These are phyloP conservation scores for Nemania sp. DNA, from an alignment of 2,329 filamentous ascomycete genomes.

Conservation along the genomic window DNA sequence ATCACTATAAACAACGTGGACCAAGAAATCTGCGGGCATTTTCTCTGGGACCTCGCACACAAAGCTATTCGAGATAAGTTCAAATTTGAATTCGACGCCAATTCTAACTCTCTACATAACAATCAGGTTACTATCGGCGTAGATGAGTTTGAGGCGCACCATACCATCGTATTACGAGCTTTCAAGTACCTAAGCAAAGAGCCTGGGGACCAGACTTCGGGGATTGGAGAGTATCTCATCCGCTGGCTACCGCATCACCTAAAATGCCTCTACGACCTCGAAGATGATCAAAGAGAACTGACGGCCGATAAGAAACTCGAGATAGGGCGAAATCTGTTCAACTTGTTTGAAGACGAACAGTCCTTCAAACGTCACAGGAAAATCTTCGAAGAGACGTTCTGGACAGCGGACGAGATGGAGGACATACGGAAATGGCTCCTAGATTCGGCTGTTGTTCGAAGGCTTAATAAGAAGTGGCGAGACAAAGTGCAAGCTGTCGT, in stretches of 20 bases:
- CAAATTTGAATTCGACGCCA: conserved; percentile 37
- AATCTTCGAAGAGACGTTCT: conserved; percentile 30
- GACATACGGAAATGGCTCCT: conserved; percentile 42
- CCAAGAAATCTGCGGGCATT: conserved; percentile 44
- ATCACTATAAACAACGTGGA: conserved; percentile 48
- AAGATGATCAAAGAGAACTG: conserved; percentile 37
- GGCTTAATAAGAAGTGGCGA: conserved; percentile 41
- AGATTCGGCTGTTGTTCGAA: conserved; percentile 40
- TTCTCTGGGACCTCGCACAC: conserved; percentile 48
- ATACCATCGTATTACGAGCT: conserved; percentile 41
- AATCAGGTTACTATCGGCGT: conserved; percentile 38
- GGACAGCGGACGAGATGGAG: conserved; percentile 39
- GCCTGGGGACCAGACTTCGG: conserved; percentile 29
- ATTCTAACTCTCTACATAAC: conserved; percentile 33
- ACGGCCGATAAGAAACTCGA: conserved; percentile 34
- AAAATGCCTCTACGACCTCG: conserved; percentile 30
- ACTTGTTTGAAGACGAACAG: conserved; percentile 39
- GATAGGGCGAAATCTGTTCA: conserved; percentile 42
- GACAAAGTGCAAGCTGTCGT: conserved; percentile 31
- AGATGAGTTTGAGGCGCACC: conserved; percentile 46
- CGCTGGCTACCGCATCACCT: conserved; percentile 43
- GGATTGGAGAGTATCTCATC: conserved; percentile 41
- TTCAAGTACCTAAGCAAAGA: conserved; percentile 41
- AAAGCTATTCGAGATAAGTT: conserved; percentile 46
- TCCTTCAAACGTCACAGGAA: conserved; percentile 37